Base-by-base conservation (phyloP, 2,329 filamentous ascomycete genomes). In the Domatiomyces globalis region DNA sequence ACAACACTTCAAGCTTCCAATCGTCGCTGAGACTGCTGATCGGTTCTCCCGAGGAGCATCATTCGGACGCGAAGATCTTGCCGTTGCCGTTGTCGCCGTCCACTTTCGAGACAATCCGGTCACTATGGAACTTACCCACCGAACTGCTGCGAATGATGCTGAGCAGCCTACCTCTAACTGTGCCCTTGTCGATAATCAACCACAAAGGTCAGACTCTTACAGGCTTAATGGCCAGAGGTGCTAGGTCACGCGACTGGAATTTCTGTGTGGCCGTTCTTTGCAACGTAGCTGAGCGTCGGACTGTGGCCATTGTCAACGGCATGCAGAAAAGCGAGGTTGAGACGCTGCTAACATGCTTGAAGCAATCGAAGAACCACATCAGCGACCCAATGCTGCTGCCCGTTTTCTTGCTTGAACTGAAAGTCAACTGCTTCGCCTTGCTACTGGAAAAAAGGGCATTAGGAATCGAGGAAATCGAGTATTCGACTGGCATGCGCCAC, bases 131-230 rank as follows among this genome's bases (percentile, higher is more conserved):
- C 25, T 5, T 54, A 42, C 53, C 53, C 4, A 45, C 48, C 3
- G 53, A 55, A 43, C 46, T 55, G 17, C 49, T 55, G 12, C 53
- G 53, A 25, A 55, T 55, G 53, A 50, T 53, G 46, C 43, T 55
- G 27, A 55, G 53, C 20, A 55, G 45, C n/a, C 43, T 55, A 18
- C 53, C 53, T 5, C 46, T 55, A 12, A 29, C 42, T 15, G 42
- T 36, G 18, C 44, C 49, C n/a, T 53, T 55, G n/a, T 25, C 22
- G 22, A 3, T 6, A 25, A 25, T 25, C 6, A 25, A 25, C 22
- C 22, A 25, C 22, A 25, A 25, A 25, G 22, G 22, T 25, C 18
- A 10, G 18, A 27, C 48, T 12, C 20, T 49, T 12, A 53, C 45
- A 1, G 53, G 48, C 20, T 22, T 55, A 9, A 55, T 55, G 51